Evolutionary conservation across 202 grass and related monocot genomes (phyloP).

Genomic region (Hordeum pubiflorum): DNA sequence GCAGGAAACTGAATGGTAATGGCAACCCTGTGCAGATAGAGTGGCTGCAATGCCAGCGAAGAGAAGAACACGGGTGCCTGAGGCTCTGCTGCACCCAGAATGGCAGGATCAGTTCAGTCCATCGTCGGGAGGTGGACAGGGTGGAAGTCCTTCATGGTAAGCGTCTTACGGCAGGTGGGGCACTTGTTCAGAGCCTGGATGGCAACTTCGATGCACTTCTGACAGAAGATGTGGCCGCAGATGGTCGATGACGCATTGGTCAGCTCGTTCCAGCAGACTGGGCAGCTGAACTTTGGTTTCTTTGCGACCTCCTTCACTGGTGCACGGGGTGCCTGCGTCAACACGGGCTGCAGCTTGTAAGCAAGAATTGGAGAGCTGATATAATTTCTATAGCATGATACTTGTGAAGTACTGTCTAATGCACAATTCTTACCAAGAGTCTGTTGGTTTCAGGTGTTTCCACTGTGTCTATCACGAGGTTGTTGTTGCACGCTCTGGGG

Average conservation of each 20-base stretch:
- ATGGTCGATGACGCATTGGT: slow-evolving; percentile 52
- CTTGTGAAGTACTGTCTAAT: not conserved
- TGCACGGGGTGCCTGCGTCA: slow-evolving; percentile 5
- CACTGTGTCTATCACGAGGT: slow-evolving; percentile 2
- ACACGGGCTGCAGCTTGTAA: slow-evolving; percentile 8
- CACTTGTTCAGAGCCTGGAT: slow-evolving; percentile 63
- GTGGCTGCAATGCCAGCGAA: not conserved
- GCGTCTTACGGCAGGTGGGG: slow-evolving; percentile 59
- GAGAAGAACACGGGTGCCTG: not conserved
- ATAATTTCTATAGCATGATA: not conserved
- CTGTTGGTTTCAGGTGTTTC: not conserved
- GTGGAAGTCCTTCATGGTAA: slow-evolving; percentile 43
- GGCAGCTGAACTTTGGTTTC: slow-evolving; percentile 64
- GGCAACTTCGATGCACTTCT: slow-evolving; percentile 46
- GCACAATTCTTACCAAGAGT: not conserved
- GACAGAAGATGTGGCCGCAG: slow-evolving; percentile 89
- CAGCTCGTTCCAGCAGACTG: slow-evolving; percentile 56
- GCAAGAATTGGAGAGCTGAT: not conserved
- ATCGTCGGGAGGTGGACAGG: slow-evolving; percentile 56
- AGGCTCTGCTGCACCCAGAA: not conserved
- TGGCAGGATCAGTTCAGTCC: slow-evolving; percentile 2
- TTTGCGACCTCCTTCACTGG: slow-evolving; percentile 32
- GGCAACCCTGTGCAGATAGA: not conserved
- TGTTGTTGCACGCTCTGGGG: not conserved
- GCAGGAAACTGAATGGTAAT: not conserved